A percentile compares a stretch with the other conserved stretches of the same genome.
Conservation (phyloP, 1,139 yeast species). For the Saccharomyces hybrid region DNA sequence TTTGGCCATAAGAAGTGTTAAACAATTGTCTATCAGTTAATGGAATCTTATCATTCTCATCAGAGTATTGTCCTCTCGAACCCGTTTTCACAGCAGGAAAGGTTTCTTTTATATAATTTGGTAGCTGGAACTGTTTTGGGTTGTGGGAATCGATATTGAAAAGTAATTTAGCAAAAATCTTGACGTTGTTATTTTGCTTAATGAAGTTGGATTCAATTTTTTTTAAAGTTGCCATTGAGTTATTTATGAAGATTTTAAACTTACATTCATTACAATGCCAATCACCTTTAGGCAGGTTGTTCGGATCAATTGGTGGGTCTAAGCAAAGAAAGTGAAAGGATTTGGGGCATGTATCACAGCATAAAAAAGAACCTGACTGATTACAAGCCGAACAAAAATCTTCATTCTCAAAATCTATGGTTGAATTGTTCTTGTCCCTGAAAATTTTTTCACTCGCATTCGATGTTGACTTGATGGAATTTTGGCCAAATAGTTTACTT, state of each 20-base stretch:
- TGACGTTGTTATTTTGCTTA: conserved; percentile 13
- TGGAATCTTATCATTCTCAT: conserved; percentile 45
- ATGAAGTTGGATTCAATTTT: conserved; percentile 21
- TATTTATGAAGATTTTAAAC: conserved; percentile 31
- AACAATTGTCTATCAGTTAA: conserved; percentile 34
- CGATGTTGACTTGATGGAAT: conserved; percentile 16
- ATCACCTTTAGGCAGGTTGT: conserved; percentile 71
- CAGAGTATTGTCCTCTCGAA: conserved; percentile 59
- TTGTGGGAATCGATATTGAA: conserved; percentile 51
- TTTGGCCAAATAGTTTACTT: conserved; percentile 25
- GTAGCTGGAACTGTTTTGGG: conserved; percentile 68
- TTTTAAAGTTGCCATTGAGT: conserved; percentile 11
- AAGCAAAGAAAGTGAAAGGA: conserved; percentile 89
- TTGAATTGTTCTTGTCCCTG: conserved; percentile 13
- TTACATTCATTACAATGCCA: conserved; percentile 83
- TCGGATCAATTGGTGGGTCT: conserved; percentile 78
- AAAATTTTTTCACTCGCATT: conserved; percentile 9
- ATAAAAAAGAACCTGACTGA: conserved; percentile 77
- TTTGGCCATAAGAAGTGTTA: conserved; percentile 38
- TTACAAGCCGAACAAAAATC: conserved; percentile 88
- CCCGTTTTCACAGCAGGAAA: conserved; percentile 69
- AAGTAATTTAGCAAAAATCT: conserved; percentile 55
- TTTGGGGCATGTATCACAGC: conserved; percentile 89
- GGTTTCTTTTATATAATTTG: conserved; percentile 59
- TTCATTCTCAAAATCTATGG: conserved; percentile 47